Conservation (phyloP, 2,329 filamentous ascomycete species). For the Orbilia oligospora region DNA sequence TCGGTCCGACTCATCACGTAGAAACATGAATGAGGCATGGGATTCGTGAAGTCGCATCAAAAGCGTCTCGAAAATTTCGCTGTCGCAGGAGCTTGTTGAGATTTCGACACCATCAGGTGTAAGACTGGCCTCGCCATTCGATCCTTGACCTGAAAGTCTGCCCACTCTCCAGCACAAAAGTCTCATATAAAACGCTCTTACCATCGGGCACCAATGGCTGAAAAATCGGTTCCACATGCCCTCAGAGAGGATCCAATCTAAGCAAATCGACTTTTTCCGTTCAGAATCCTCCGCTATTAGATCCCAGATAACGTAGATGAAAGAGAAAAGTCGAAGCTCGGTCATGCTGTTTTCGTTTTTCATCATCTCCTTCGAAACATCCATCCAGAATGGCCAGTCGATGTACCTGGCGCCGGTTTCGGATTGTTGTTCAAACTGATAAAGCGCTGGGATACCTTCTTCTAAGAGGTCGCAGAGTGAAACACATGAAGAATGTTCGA, state of each 20-base stretch:
- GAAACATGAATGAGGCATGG: constrained; percentile 33
- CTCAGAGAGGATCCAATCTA: constrained; percentile 81
- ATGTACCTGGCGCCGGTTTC: constrained; percentile 69
- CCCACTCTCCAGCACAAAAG: constrained; percentile 90
- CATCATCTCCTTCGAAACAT: constrained; percentile 83
- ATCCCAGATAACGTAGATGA: constrained; percentile 85
- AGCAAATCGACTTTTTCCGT: constrained; percentile 79
- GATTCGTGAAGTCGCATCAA: constrained; percentile 46
- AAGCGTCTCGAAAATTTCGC: constrained; percentile 71
- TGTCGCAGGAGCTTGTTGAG: constrained; percentile 73
- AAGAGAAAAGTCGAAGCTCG: constrained; percentile 85
- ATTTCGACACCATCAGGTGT: constrained; percentile 49
- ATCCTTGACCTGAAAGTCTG: constrained; percentile 70
- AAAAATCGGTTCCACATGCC: constrained; percentile 85
- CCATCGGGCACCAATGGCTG: constrained; percentile 96
- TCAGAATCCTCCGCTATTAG: constrained; percentile 76
- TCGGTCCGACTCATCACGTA: constrained; percentile 47
- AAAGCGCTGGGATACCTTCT: constrained; percentile 79
- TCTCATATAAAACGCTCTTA: constrained; percentile 91
- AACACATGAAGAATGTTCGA: constrained; percentile 86
- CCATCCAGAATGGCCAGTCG: constrained; percentile 88
- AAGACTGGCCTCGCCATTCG: constrained; percentile 36
- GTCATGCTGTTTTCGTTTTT: constrained; percentile 90
- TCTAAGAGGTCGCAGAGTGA: constrained; percentile 92
- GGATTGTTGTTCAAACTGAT: constrained; percentile 66